Evolutionary conservation across 345 rosid genomes (phyloP), one percentile per base, ranked within the genome.

Genomic region (Hibiscus syriacus): DNA sequence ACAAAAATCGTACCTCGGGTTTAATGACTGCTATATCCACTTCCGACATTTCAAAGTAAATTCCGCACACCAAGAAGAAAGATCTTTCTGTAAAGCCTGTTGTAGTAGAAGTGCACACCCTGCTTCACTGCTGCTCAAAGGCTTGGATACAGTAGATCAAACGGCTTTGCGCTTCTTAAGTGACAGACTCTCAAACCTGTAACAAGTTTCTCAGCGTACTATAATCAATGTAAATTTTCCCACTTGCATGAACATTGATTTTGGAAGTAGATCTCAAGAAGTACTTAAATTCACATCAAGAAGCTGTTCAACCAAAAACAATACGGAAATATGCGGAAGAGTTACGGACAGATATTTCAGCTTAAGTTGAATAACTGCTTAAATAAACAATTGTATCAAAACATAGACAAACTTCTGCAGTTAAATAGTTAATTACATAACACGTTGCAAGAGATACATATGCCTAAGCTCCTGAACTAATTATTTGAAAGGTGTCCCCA

Each of bases 1-100:
- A 70, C 7, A 34, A 22, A 61, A 27, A 45, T 9, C 69, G 66
- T 48, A 91, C 97, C 91, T 91, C 91, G 41, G 92, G 86, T 82
- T 90, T 85, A 54, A 83, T 80, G 54, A 86, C 82, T 23, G 88
- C 87, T 86, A 87, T 75, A 78, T 77, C 71, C 70, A 73, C 79
- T 79, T 92, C 96, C 69, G 93, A 83, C 92, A 89, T 92, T 73
- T 73, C 76, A 76, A 49, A 56, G 41, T 48, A 36, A 23, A 60
- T 60, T 65, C 50, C 59, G 72, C 66, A 38, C 60, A 49, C 72
- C 60, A n/a, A n/a, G n/a, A 30, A 69, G 29, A 73, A 55, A 72
- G 43, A 50, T 30, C 69, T 34, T 36, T 72, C 56, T 45, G 61
- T 16, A 58, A 61, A 66, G 76, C 67, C 41, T 64, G 66, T 72